These are phyloP conservation scores for Saccharomyces pastorianus DNA, from an alignment of 1,139 yeast species.

Conservation along the genomic window DNA sequence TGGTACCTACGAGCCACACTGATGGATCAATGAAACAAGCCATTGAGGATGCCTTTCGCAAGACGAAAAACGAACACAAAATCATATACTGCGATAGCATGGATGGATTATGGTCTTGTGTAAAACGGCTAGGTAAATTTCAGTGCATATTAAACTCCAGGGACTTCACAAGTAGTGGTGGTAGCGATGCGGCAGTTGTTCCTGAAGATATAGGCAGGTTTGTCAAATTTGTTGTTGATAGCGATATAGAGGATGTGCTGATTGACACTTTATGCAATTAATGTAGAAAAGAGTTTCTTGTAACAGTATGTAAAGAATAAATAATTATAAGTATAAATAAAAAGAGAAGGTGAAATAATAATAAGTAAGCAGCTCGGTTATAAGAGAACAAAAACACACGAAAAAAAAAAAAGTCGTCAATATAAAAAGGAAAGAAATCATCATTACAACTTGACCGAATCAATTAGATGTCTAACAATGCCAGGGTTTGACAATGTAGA, in stretches of 20 bases:
- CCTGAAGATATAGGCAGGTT: background rate
- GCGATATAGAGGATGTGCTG: background rate
- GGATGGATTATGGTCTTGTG: background rate
- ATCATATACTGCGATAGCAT: background rate
- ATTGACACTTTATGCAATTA: background rate
- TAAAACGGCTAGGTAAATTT: background rate
- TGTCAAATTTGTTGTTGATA: background rate
- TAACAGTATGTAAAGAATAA: background rate
- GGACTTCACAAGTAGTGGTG: background rate
- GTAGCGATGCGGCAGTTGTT: background rate
- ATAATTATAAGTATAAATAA: background rate
- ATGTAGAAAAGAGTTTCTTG: background rate
- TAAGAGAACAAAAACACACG: background rate
- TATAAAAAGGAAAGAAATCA: background rate
- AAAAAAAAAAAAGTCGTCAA: background rate
- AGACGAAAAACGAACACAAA: background rate
- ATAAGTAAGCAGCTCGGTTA: background rate
- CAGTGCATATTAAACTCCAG: background rate
- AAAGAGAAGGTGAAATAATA: background rate
- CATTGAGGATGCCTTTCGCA: background rate
- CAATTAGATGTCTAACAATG: constrained; percentile 57
- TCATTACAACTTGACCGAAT: constrained; percentile 40
- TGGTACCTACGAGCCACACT: background rate
- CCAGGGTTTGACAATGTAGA: constrained; percentile 71
- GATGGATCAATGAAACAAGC: background rate